These are phyloP conservation scores for Populus nigra DNA, from an alignment of 345 rosid genomes.

Conservation along the genomic window DNA sequence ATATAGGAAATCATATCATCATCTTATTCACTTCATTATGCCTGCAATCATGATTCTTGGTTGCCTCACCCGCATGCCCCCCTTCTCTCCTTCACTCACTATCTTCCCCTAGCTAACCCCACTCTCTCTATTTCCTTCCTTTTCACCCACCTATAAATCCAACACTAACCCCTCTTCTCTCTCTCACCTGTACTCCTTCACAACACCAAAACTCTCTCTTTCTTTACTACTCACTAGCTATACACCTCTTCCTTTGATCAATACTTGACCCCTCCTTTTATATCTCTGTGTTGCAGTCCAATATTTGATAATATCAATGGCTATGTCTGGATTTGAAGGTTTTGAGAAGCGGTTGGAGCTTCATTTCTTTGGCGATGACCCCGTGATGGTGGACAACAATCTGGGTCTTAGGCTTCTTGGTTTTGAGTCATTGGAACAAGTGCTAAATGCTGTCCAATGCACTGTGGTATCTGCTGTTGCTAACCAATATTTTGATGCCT, in stretches of 20 bases:
- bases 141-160: conserved; percentile 27
- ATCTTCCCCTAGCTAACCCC: conserved; percentile 1
- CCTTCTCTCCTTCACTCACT: conserved; percentile 31
- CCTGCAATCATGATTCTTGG: conserved; percentile 94
- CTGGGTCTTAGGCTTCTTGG: conserved; percentile 77
- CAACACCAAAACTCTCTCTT: neutral
- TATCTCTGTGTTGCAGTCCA: neutral
- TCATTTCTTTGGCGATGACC: conserved; percentile 58
- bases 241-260: neutral
- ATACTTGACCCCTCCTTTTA: neutral
- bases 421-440: conserved; percentile 60
- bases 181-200: conserved; percentile 32
- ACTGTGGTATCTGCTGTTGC: conserved; percentile 93
- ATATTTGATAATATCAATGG: conserved; percentile 40
- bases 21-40: conserved; percentile 63
- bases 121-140: conserved; percentile 10
- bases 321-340: conserved; percentile 95
- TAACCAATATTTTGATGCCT: conserved; percentile 77
- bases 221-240: neutral
- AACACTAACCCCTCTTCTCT: conserved; percentile 32
- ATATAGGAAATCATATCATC: conserved; percentile 16
- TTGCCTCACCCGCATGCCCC: conserved; percentile 98
- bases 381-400: conserved; percentile 11
- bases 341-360: conserved; percentile 97
- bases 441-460: conserved; percentile 79